Conservation (phyloP, 345 rosid genomes). For the Eucalyptus polyanthemos region DNA sequence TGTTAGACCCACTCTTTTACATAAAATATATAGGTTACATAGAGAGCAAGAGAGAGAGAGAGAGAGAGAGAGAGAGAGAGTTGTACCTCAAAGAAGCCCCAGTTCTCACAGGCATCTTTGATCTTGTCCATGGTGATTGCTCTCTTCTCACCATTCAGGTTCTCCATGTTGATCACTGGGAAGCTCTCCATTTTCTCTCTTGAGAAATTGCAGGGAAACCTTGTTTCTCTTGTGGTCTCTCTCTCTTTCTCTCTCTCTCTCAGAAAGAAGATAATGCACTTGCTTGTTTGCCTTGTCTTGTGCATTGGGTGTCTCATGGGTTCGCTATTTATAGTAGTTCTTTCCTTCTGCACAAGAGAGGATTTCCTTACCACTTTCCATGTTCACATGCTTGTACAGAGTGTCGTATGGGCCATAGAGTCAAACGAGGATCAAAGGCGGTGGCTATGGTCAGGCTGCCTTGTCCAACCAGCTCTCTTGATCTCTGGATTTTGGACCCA, state of each 20-base stretch:
- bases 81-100: slow-evolving; percentile 96
- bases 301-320: neutral
- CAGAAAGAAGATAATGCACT: neutral
- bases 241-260: neutral
- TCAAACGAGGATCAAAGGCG: neutral
- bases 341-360: neutral
- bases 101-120: slow-evolving; percentile 91
- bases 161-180: slow-evolving; percentile 63
- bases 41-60: too few relatives aligned
- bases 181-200: slow-evolving; percentile 36
- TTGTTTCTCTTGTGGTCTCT: neutral
- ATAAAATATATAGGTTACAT: neutral
- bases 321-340: neutral
- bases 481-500: neutral
- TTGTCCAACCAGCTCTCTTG: neutral
- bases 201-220: neutral
- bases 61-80: neutral
- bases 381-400: neutral
- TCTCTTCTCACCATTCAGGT: slow-evolving; percentile 60
- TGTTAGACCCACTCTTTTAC: neutral
- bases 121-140: slow-evolving; percentile 47
- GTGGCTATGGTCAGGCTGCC: neutral
- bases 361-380: neutral
- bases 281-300: neutral
- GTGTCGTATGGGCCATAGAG: neutral